phyloP scores from a whole-genome alignment of 2,329 filamentous ascomycete genomes.

The Ceratocystis alfenasii region DNA sequence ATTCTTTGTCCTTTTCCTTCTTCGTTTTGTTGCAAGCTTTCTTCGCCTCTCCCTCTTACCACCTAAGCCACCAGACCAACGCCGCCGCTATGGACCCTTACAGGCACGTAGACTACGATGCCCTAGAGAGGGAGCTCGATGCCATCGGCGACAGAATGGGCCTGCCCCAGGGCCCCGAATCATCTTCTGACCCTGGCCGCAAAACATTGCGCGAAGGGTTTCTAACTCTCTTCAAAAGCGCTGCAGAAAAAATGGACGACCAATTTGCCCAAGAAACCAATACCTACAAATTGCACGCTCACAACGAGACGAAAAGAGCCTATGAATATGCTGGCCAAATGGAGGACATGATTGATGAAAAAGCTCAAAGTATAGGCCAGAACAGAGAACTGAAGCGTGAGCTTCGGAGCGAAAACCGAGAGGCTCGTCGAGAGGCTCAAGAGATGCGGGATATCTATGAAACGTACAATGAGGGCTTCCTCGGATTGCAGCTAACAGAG shows the following conservation, averaged over 20 bases:
- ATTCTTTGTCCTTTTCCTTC: background rate
- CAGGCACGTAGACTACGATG: background rate
- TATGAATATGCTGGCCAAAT: too few relatives aligned
- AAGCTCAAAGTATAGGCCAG: background rate
- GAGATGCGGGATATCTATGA: background rate
- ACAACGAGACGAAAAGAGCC: too few relatives aligned
- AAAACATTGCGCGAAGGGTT: too few relatives aligned
- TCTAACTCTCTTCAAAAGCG: too few relatives aligned
- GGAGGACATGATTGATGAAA: background rate
- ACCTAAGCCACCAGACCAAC: background rate
- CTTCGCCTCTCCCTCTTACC: background rate
- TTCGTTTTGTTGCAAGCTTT: background rate
- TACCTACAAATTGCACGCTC: too few relatives aligned
- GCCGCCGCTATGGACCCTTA: background rate
- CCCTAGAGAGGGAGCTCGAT: background rate
- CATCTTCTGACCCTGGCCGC: too few relatives aligned
- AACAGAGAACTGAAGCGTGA: background rate
- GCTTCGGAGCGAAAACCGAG: background rate
- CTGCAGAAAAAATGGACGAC: too few relatives aligned
- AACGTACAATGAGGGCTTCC: background rate
- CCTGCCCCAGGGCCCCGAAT: background rate
- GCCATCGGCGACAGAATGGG: background rate
- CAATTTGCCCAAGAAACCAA: too few relatives aligned
- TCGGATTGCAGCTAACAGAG: background rate
- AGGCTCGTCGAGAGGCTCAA: background rate